These are phyloP conservation scores for Phyllachora maydis DNA, from an alignment of 2,329 filamentous ascomycete genomes.

Conservation along the genomic window DNA sequence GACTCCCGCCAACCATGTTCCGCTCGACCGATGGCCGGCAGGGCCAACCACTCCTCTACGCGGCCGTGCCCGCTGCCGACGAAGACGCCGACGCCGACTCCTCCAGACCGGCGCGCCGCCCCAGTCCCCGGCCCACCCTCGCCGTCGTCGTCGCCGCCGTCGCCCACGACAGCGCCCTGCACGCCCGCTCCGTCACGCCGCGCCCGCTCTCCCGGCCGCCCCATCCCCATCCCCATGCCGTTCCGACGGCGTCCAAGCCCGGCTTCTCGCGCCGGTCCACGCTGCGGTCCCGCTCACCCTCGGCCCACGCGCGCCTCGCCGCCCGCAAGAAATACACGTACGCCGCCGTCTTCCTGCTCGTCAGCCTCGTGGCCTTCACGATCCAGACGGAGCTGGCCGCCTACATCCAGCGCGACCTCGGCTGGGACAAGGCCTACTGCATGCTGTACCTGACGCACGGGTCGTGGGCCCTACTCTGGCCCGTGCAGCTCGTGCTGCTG, in stretches of 20 bases:
- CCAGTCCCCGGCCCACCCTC: slow-evolving; percentile 15
- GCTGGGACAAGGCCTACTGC: slow-evolving; percentile 11
- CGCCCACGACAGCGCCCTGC: slow-evolving; percentile 21
- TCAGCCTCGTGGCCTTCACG: slow-evolving; percentile 10
- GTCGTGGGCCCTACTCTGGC: slow-evolving; percentile 84
- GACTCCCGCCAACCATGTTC: no score
- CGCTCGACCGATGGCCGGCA: slow-evolving; percentile 17
- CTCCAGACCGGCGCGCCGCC: no score
- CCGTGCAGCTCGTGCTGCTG: slow-evolving; percentile 59
- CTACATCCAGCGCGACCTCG: slow-evolving; percentile 15
- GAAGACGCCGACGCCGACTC: no score
- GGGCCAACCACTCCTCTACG: slow-evolving; percentile 9
- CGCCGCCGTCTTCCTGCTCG: slow-evolving; percentile 10
- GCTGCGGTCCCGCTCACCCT: slow-evolving; percentile 62
- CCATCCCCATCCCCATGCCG: slow-evolving; percentile 12
- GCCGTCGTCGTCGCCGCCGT: slow-evolving; percentile 18
- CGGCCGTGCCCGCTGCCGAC: slow-evolving; percentile 7
- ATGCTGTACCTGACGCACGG: slow-evolving; percentile 61
- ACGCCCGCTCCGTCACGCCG: slow-evolving; percentile 14
- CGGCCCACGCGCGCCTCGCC: slow-evolving; percentile 28
- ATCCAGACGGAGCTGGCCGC: slow-evolving; percentile 12
- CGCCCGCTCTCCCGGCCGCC: slow-evolving; percentile 17
- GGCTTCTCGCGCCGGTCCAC: slow-evolving; percentile 30
- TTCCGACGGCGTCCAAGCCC: slow-evolving; percentile 12
- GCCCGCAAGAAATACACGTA: slow-evolving; percentile 7